phyloP scores from a whole-genome alignment of 257 asterid genomes.

The Salvia hispanica region DNA sequence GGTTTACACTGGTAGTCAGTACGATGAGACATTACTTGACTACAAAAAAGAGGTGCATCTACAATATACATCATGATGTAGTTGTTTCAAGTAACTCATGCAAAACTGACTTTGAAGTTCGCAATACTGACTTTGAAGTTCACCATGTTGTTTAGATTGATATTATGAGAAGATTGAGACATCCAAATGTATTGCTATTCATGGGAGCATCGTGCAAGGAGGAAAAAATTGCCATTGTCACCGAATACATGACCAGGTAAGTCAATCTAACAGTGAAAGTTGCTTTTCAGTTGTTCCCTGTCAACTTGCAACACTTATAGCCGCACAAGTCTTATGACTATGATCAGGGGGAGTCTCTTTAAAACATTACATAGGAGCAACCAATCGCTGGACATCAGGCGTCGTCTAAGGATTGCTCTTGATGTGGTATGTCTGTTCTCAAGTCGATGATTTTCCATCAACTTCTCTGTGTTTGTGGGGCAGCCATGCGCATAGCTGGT shows the following conservation, averaged over 20 bases:
- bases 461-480: not conserved
- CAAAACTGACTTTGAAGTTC: constrained; percentile 9
- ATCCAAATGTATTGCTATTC: constrained; percentile 75
- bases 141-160: constrained; percentile 47
- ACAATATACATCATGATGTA: not conserved
- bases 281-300: not conserved
- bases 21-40: constrained; percentile 48
- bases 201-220: constrained; percentile 72
- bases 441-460: not conserved
- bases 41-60: constrained; percentile 62
- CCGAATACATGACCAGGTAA: constrained; percentile 68
- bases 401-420: constrained; percentile 72
- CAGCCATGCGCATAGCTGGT: not conserved
- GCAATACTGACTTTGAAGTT: constrained; percentile 11
- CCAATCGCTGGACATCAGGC: constrained; percentile 57
- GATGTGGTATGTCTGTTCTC: constrained; percentile 58
- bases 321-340: not conserved
- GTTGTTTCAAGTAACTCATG: constrained; percentile 14
- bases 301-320: not conserved
- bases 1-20: constrained; percentile 60
- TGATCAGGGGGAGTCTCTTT: constrained; percentile 75
- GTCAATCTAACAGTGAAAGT: not conserved
- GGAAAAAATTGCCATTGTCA: constrained; percentile 71
- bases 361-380: constrained; percentile 61
- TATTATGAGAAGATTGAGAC: constrained; percentile 73